A percentile compares a stretch with the other conserved stretches of the same genome.
Evolutionary conservation across 768 basidiomycete species (phyloP).

Genomic region (Crassisporium funariophilum): DNA sequence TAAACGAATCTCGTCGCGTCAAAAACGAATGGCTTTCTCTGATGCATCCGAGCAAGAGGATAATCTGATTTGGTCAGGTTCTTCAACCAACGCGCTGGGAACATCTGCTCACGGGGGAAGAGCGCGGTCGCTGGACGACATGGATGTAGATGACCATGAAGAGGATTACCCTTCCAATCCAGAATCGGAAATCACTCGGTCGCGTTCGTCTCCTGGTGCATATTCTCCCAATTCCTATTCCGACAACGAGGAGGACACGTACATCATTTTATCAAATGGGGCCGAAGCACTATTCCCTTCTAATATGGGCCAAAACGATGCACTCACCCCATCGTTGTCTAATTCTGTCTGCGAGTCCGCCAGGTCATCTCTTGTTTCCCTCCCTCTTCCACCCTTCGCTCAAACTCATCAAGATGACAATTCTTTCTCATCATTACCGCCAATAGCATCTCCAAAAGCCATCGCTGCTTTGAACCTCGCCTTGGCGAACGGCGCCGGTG

Average conservation of each 20-base stretch:
- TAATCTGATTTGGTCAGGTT: constrained; percentile 54
- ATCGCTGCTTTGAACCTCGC: constrained; percentile 28
- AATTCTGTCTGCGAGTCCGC: constrained; percentile 15
- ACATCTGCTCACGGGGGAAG: constrained; percentile 33
- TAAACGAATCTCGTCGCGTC: constrained; percentile 34
- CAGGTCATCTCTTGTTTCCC: constrained; percentile 18
- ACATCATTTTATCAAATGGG: too few species aligned
- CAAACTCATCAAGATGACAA: constrained; percentile 39
- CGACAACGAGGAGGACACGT: constrained; percentile 1
- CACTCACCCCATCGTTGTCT: constrained; percentile 11
- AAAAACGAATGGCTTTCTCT: constrained; percentile 19
- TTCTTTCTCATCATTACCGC: neutral
- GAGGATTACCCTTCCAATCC: constrained; percentile 4
- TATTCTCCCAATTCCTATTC: neutral
- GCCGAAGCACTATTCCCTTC: neutral
- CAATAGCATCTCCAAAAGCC: constrained; percentile 21
- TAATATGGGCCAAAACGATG: constrained; percentile 1
- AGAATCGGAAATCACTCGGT: constrained; percentile 2
- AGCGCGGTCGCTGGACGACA: constrained; percentile 43
- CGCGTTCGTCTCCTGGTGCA: constrained; percentile 8
- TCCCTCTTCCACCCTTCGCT: constrained; percentile 12
- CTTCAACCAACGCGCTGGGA: constrained; percentile 18
- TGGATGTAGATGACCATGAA: constrained; percentile 15
- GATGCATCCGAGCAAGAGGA: constrained; percentile 56
- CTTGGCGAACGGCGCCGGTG: constrained; percentile 29